These are phyloP conservation scores for Coniochaeta hoffmannii DNA, from an alignment of 2,329 filamentous ascomycete species.

Conservation along the genomic window DNA sequence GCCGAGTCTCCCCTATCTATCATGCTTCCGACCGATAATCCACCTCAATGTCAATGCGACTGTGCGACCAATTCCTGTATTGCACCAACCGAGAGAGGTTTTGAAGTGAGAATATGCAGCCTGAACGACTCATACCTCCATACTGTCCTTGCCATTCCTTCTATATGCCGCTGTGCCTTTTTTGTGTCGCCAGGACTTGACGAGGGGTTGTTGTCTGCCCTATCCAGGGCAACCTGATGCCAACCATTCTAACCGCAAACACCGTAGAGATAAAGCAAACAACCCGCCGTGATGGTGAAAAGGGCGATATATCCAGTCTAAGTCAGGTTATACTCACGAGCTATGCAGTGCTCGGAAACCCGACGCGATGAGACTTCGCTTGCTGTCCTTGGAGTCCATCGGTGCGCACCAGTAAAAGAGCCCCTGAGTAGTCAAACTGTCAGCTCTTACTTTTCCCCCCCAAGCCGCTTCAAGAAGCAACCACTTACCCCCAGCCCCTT, in stretches of 20 bases:
- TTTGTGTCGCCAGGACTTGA: background rate
- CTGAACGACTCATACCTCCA: background rate
- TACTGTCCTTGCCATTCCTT: background rate
- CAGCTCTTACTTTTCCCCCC: too few species aligned
- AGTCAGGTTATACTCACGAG: conserved; percentile 20
- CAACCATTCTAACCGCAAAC: background rate
- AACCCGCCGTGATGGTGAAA: background rate
- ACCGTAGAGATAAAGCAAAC: background rate
- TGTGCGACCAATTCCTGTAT: background rate
- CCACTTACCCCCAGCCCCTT: conserved; percentile 57
- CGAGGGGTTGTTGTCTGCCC: background rate
- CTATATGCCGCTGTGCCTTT: background rate
- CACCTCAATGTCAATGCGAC: too few species aligned
- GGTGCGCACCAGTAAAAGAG: conserved; percentile 80
- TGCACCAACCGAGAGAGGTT: too few species aligned
- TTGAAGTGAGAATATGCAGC: background rate
- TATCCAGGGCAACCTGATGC: background rate
- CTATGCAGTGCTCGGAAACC: conserved; percentile 52
- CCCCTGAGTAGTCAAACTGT: conserved; percentile 38
- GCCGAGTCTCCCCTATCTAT: background rate
- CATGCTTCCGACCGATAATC: background rate
- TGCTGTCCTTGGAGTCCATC: conserved; percentile 53
- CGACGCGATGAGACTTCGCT: conserved; percentile 49
- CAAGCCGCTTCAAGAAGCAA: too few species aligned
- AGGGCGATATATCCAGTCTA: background rate